Percentiles rank a stretch among this genome's conserved stretches.
These are phyloP conservation scores for Candida adriatica DNA, from an alignment of 805 yeast species.

Conservation along the genomic window DNA sequence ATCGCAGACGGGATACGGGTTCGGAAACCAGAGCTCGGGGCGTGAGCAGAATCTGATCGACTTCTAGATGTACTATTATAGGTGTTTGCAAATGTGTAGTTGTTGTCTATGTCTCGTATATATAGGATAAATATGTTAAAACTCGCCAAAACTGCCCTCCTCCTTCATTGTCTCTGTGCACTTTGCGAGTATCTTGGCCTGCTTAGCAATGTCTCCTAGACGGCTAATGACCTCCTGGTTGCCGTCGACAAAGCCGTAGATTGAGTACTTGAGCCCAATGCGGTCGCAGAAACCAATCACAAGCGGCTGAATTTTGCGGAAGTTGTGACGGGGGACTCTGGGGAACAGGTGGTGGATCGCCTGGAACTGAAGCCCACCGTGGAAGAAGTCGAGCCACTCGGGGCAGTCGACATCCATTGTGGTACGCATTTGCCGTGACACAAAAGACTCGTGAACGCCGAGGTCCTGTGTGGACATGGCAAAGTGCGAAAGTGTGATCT, in stretches of 20 bases:
- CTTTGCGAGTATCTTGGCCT: conserved; percentile 67
- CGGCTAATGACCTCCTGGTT: conserved; percentile 64
- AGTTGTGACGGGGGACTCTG: conserved; percentile 80
- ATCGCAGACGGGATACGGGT: conserved; percentile 89
- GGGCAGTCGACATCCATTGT: conserved; percentile 97
- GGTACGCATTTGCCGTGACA: conserved; percentile 75
- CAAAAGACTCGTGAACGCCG: conserved; percentile 73
- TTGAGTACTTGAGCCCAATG: conserved; percentile 73
- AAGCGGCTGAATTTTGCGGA: conserved; percentile 63
- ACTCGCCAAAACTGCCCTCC: conserved; percentile 18
- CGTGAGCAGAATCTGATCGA: conserved; percentile 25
- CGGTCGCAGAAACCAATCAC: conserved; percentile 71
- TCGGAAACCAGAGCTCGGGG: conserved; percentile 63
- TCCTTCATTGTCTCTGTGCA: conserved; percentile 59
- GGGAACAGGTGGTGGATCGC: conserved; percentile 90
- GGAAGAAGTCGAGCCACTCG: conserved; percentile 83
- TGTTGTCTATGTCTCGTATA: not conserved
- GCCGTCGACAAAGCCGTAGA: conserved; percentile 79
- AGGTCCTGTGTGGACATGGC: conserved; percentile 90
- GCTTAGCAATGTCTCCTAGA: conserved; percentile 70
- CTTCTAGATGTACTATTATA: conserved; percentile 9
- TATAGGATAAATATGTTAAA: not conserved
- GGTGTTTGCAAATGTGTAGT: not conserved
- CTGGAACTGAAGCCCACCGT: conserved; percentile 90
- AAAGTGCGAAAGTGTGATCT: conserved; percentile 82